A percentile compares a stretch with the other conserved stretches of the same genome.
phyloP scores from a whole-genome alignment of 1,284 basidiomycete genomes.

The Pascua guehoae region DNA sequence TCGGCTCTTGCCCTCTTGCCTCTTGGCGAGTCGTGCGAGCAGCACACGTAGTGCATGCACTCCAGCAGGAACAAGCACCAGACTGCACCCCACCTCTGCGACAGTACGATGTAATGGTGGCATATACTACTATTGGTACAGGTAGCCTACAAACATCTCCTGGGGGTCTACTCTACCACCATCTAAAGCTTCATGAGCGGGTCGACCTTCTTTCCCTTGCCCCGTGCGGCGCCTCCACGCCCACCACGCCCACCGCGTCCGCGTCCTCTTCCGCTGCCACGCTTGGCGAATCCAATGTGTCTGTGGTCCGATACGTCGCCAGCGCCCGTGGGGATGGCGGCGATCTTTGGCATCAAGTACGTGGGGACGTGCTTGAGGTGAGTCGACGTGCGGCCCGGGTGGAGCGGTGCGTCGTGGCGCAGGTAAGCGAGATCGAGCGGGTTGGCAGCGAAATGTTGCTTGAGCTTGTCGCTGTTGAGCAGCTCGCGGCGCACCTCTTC shows the following conservation, averaged over 20 bases:
- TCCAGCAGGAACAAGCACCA: too few species aligned
- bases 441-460: conserved; percentile 98
- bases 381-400: conserved; percentile 77
- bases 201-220: conserved; percentile 41
- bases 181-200: conserved; percentile 26
- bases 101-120: too few species aligned
- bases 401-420: conserved; percentile 89
- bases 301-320: conserved; percentile 35
- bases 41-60: too few species aligned
- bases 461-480: conserved; percentile 90
- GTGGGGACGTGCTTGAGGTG: conserved; percentile 96
- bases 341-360: conserved; percentile 84
- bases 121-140: too few species aligned
- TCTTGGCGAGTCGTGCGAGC: too few species aligned
- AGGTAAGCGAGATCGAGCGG: conserved; percentile 89
- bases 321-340: conserved; percentile 47
- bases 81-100: too few species aligned
- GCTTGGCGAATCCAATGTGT: conserved; percentile 37
- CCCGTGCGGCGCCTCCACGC: conserved; percentile 22
- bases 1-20: too few species aligned
- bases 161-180: too few species aligned
- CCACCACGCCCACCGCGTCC: conserved; percentile 26
- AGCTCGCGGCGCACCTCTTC: conserved; percentile 94
- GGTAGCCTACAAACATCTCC: too few species aligned
- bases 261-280: conserved; percentile 24